These are phyloP conservation scores for Fusarium paranaense DNA, from an alignment of 2,329 filamentous ascomycete species.

Conservation along the genomic window DNA sequence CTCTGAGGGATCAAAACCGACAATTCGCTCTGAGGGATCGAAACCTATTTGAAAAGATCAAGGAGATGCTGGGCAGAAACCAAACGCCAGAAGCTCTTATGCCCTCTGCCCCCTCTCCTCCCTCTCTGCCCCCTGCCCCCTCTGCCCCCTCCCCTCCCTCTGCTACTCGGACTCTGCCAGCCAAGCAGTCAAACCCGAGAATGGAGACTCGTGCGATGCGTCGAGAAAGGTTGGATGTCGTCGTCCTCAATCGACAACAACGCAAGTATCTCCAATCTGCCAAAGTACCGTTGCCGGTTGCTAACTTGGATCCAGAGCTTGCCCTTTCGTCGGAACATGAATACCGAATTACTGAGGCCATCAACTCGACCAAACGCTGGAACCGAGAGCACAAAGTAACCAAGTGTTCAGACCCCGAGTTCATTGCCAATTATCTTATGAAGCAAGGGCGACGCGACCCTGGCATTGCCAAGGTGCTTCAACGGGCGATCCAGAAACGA, in stretches of 20 bases:
- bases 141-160: not conserved
- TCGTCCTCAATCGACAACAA: not conserved
- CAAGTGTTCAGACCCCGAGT: conserved; percentile 44
- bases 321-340: conserved; percentile 9
- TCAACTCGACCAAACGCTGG: conserved; percentile 54
- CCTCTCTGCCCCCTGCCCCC: not conserved
- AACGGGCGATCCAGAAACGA: conserved; percentile 46
- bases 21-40: too few species aligned
- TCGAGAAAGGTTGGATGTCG: conserved; percentile 1
- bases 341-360: conserved; percentile 49
- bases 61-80: not conserved
- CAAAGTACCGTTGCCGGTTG: not conserved
- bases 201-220: conserved; percentile 26
- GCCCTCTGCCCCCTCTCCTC: not conserved
- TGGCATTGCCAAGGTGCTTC: conserved; percentile 49
- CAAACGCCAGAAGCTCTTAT: not conserved
- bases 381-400: conserved; percentile 53
- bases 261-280: conserved; percentile 1
- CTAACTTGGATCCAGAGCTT: conserved; percentile 14
- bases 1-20: conserved; percentile 11
- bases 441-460: conserved; percentile 53
- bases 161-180: not conserved
- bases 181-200: not conserved
- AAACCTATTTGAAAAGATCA: too few species aligned
- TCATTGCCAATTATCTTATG: conserved; percentile 49